A percentile compares a stretch with the other conserved stretches of the same genome.
Conservation (phyloP, 805 yeast species). For the Zygosaccharomyces pseudorouxii region DNA sequence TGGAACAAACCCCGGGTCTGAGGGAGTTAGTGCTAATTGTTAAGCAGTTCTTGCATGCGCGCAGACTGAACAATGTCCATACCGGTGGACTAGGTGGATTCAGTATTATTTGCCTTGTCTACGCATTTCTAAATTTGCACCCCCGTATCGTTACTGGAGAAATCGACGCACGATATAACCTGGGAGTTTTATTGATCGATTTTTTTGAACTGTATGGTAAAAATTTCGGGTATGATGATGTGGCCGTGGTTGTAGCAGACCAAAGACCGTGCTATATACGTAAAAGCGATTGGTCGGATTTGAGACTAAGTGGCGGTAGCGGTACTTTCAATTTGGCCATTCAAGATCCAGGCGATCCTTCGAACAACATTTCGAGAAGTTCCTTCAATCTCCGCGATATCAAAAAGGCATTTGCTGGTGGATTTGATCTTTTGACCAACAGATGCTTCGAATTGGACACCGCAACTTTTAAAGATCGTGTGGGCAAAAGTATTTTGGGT, state of each 20-base stretch:
- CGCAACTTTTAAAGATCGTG: conserved; percentile 60
- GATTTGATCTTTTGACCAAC: conserved; percentile 68
- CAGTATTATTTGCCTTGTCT: conserved; percentile 81
- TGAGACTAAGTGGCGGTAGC: conserved; percentile 30
- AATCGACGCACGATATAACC: conserved; percentile 63
- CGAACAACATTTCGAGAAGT: conserved; percentile 79
- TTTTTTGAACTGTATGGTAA: conserved; percentile 91
- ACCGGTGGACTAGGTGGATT: conserved; percentile 95
- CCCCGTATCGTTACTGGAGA: conserved; percentile 67
- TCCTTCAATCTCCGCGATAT: conserved; percentile 75
- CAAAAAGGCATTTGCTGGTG: conserved; percentile 84
- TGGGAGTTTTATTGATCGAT: conserved; percentile 84
- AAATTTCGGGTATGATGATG: conserved; percentile 77
- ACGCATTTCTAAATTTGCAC: conserved; percentile 73
- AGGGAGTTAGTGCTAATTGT: conserved; percentile 77
- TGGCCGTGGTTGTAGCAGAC: conserved; percentile 58
- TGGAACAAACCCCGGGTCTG: conserved; percentile 65
- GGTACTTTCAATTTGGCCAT: conserved; percentile 64
- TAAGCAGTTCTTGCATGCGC: conserved; percentile 75
- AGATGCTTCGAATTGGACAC: conserved; percentile 68
- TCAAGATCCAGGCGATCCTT: conserved; percentile 81
- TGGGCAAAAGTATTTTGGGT: conserved; percentile 73
- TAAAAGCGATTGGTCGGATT: conserved; percentile 50
- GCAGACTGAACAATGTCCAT: conserved; percentile 80
- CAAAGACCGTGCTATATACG: conserved; percentile 56